Percentiles rank a stretch among this genome's conserved stretches.
These are phyloP conservation scores for Metschnikowia continentalis DNA, from an alignment of 805 yeast genomes.

Conservation along the genomic window DNA sequence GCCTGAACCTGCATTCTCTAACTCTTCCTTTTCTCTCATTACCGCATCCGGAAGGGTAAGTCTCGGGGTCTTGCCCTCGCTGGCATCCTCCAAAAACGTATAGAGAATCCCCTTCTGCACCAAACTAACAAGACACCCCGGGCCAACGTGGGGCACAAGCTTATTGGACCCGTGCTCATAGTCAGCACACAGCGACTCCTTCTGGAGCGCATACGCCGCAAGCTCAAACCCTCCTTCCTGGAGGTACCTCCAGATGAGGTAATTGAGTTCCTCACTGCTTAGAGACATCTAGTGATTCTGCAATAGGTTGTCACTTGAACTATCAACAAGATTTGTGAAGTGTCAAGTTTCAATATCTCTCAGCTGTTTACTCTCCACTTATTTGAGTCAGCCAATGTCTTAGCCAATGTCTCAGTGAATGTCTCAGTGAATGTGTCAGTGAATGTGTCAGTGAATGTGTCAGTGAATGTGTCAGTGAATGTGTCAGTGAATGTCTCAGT, in stretches of 20 bases:
- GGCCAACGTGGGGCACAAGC: slow-evolving; percentile 50
- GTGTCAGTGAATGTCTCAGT: no score
- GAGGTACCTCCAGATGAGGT: slow-evolving; percentile 86
- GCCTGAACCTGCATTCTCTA: not conserved
- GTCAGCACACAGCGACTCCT: slow-evolving; percentile 60
- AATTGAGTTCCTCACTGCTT: slow-evolving; percentile 80
- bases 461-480: no score
- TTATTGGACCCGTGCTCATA: slow-evolving; percentile 45
- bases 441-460: no score
- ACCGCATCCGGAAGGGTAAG: slow-evolving; percentile 48
- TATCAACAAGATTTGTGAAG: no score
- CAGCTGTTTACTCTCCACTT: no score
- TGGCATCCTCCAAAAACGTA: slow-evolving; percentile 61
- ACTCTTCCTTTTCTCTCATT: slow-evolving; percentile 36
- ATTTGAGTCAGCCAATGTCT: no score
- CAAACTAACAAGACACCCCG: slow-evolving; percentile 76
- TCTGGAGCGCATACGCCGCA: slow-evolving; percentile 75
- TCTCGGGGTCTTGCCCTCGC: slow-evolving; percentile 21
- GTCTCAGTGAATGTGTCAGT: no score
- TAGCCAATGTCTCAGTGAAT: no score
- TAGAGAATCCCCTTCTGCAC: slow-evolving; percentile 85
- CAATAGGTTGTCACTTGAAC: not conserved
- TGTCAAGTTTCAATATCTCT: no score
- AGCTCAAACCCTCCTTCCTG: slow-evolving; percentile 80
- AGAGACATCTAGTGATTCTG: slow-evolving; percentile 57